phyloP scores from a whole-genome alignment of 2,329 filamentous ascomycete genomes.

The Pseudogymnoascus sp. region DNA sequence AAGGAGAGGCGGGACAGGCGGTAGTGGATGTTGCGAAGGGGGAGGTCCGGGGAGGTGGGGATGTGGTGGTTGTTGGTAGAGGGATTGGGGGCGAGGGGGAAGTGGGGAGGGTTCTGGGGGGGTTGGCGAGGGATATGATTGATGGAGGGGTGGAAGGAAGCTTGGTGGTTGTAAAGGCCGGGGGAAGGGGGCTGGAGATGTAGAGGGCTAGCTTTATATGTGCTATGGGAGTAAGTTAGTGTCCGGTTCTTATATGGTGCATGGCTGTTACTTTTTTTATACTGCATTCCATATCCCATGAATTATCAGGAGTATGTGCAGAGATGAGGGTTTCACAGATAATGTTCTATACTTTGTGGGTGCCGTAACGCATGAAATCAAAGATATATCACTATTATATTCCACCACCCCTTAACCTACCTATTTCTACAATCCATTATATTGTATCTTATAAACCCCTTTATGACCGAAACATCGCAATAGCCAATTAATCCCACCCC shows the following conservation, averaged over 20 bases:
- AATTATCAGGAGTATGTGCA: background rate
- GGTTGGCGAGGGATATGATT: background rate
- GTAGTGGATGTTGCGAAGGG: slow-evolving; percentile 42
- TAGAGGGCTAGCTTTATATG: background rate
- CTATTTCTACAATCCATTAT: background rate
- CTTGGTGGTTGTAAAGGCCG: slow-evolving; percentile 15
- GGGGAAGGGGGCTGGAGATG: background rate
- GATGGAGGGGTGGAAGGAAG: slow-evolving; percentile 22
- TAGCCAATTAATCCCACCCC: background rate
- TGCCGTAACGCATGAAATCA: background rate
- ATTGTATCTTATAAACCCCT: background rate
- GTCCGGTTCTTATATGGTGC: background rate
- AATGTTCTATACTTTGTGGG: no score
- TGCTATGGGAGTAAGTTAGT: background rate
- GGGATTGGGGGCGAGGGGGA: slow-evolving; percentile 13
- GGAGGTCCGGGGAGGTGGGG: slow-evolving; percentile 60
- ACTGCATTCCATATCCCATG: background rate
- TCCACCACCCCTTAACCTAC: background rate
- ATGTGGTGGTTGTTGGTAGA: slow-evolving; percentile 60
- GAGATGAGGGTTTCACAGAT: background rate
- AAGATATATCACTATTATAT: background rate
- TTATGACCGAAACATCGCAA: background rate
- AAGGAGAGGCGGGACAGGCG: slow-evolving; percentile 31
- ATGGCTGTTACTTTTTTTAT: background rate
- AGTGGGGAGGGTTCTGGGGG: background rate